Percentiles rank a stretch among this genome's conserved stretches.
phyloP scores from a whole-genome alignment of 2,329 filamentous ascomycete species.

The Fusarium nodosum region DNA sequence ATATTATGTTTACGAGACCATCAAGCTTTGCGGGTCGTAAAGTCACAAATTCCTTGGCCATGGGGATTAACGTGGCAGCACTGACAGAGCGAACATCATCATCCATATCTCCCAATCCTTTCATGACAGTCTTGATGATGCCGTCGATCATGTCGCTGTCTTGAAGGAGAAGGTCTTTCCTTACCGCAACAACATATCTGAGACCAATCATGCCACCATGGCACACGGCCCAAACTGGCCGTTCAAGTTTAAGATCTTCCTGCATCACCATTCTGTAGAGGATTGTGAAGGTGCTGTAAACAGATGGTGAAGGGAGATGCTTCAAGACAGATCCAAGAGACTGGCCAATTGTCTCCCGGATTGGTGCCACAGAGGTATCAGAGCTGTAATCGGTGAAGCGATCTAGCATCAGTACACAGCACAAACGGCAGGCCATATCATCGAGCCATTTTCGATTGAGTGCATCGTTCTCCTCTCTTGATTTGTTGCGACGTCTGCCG shows the following conservation, averaged over 20 bases:
- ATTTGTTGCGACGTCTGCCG: slow-evolving; percentile 79
- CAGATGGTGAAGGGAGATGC: slow-evolving; percentile 82
- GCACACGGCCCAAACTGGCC: slow-evolving; percentile 90
- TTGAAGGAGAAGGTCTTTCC: slow-evolving; percentile 89
- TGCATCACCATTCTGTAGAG: slow-evolving; percentile 94
- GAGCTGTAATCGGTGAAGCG: slow-evolving; percentile 98
- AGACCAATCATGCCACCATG: slow-evolving; percentile 98
- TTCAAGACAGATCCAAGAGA: slow-evolving; percentile 90
- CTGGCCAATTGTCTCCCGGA: slow-evolving; percentile 94
- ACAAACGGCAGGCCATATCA: slow-evolving; percentile 93
- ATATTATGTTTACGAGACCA: slow-evolving; percentile 91
- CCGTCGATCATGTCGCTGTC: slow-evolving; percentile 91
- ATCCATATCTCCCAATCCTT: slow-evolving; percentile 88
- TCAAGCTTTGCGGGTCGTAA: slow-evolving; percentile 84
- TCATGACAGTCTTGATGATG: slow-evolving; percentile 92
- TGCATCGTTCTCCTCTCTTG: slow-evolving; percentile 78
- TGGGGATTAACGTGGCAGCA: slow-evolving; percentile 95
- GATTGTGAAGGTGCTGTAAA: slow-evolving; percentile 86
- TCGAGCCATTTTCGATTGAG: slow-evolving; percentile 91
- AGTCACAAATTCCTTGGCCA: slow-evolving; percentile 93
- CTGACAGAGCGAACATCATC: slow-evolving; percentile 98
- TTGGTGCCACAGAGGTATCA: slow-evolving; percentile 95
- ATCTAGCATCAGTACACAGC: slow-evolving; percentile 97
- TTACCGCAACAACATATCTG: slow-evolving; percentile 93
- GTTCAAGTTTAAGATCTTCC: slow-evolving; percentile 79